Base-by-base conservation (phyloP, 2,329 filamentous ascomycete genomes). In the Mycosphaerella sp. region DNA sequence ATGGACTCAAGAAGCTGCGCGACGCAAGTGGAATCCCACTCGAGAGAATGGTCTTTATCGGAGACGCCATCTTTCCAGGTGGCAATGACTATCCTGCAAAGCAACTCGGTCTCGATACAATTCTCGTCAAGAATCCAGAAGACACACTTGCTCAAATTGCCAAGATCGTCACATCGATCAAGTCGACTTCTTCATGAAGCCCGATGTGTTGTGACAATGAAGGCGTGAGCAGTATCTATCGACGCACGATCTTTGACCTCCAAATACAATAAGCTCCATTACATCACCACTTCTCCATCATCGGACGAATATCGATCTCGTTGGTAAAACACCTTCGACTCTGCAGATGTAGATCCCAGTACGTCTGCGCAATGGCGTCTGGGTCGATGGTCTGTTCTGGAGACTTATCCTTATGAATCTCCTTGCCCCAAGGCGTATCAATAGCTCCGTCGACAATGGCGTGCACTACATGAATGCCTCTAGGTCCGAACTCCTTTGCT, bases 281-380 rank as follows among this genome's bases (percentile, higher is more conserved):
- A 21, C 21, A 21, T 44, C 17, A 90, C 76, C 86, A 95, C 68
- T 89, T 93, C 76, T 95, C 89, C 52, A 89, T 76, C 69, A 81
- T 89, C 1, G 89, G 88, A 58, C 89, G 77, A 29, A 90, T 73
- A 70, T 93, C 89, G 61, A 93, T 69, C 72, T 93, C 87, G 66
- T 87, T 86, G 0, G 87, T 89, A 65, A 91, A 93, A 2, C 82
- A 81, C 6, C 85, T 89, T 59, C 80, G 78, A 23, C 84, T 86
- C 73, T 95, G 89, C 0, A 84, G 86, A 66, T 95, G 89, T 61
- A 95, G 68, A 67, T 85, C 76, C 87, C 88, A 95, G 65, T 95
- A 95, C 6, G 81, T 81, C 59, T 93, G 87, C 10, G 89, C 89
- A 75, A 95, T 93, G 83, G 91, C 85, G 59, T 87, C 84, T 7